These are phyloP conservation scores for Kockiozyma suomiensis DNA, from an alignment of 805 yeast genomes.

Conservation along the genomic window DNA sequence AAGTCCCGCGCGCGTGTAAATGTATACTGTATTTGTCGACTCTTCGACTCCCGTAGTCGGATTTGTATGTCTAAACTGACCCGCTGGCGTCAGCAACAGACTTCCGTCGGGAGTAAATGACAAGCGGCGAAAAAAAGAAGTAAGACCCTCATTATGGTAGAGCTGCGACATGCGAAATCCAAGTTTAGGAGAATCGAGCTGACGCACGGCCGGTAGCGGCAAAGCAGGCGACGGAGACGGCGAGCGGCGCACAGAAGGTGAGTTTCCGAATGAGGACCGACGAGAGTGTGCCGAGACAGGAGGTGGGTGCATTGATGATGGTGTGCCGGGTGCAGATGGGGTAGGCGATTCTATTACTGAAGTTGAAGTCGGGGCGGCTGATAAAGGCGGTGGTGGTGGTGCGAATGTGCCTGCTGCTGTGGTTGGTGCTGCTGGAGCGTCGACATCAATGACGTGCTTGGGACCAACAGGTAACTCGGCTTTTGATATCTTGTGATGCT, in stretches of 20 bases:
- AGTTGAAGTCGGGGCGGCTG: neutral
- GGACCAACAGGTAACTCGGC: slow-evolving; percentile 56
- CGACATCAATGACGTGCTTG: slow-evolving; percentile 18
- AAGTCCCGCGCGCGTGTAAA: slow-evolving; percentile 73
- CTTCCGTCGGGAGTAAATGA: slow-evolving; percentile 90
- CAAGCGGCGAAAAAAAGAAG: slow-evolving; percentile 86
- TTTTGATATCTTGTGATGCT: slow-evolving; percentile 53
- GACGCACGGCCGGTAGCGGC: slow-evolving; percentile 54
- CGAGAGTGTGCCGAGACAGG: slow-evolving; percentile 46
- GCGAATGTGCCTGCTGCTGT: neutral
- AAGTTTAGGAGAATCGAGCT: slow-evolving; percentile 45
- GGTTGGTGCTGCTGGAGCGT: slow-evolving; percentile 12
- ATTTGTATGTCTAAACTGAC: slow-evolving; percentile 52
- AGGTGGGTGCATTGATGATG: slow-evolving; percentile 44
- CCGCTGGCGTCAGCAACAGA: slow-evolving; percentile 75
- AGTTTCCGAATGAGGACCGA: slow-evolving; percentile 47
- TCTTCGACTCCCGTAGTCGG: slow-evolving; percentile 44
- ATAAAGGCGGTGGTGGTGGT: neutral
- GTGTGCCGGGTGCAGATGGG: slow-evolving; percentile 34
- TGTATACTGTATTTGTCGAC: slow-evolving; percentile 68
- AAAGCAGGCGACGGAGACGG: slow-evolving; percentile 43
- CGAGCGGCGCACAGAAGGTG: slow-evolving; percentile 43
- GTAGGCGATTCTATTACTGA: slow-evolving; percentile 33
- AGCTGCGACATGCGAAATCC: slow-evolving; percentile 44
- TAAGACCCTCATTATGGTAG: slow-evolving; percentile 84